Evolutionary conservation across 352 stramenopile species (phyloP).

Genomic region (Blastocystis sp.): DNA sequence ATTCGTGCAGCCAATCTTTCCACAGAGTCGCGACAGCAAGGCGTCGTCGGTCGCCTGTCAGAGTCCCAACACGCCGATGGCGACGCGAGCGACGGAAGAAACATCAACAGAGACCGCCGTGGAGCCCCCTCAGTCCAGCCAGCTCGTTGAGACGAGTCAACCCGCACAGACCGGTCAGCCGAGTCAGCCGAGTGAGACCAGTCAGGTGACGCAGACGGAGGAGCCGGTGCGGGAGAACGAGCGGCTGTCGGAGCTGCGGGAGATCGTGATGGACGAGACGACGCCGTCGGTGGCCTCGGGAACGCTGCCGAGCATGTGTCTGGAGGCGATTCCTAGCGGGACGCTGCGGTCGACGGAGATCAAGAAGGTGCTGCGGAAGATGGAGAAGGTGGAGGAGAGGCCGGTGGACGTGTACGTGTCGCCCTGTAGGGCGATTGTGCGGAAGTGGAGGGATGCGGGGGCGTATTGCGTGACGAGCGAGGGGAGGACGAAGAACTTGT

Average conservation of each 20-base stretch:
- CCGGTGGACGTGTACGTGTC: conserved; percentile 3
- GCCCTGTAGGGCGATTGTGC: not conserved
- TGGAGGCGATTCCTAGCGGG: not conserved
- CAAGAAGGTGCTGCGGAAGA: not conserved
- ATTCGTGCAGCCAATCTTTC: not conserved
- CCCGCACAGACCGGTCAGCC: not conserved
- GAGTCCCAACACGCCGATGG: no score
- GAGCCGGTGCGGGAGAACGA: not conserved
- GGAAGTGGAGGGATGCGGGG: no score
- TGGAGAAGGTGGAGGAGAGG: not conserved
- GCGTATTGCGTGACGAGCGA: no score
- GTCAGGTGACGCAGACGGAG: not conserved
- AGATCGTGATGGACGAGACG: not conserved
- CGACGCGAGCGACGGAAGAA: no score
- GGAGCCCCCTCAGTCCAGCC: no score
- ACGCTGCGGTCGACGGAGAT: no score
- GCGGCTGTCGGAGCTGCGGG: not conserved
- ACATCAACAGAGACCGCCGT: not conserved
- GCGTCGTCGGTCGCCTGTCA: no score
- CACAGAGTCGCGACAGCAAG: conserved; percentile 22
- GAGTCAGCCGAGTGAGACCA: not conserved
- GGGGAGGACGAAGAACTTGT: no score
- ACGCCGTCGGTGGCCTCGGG: not conserved
- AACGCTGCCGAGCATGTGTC: not conserved
- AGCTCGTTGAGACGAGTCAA: not conserved